These are phyloP conservation scores for Naematelia aurantialba DNA, from an alignment of 768 basidiomycete species.

Conservation along the genomic window DNA sequence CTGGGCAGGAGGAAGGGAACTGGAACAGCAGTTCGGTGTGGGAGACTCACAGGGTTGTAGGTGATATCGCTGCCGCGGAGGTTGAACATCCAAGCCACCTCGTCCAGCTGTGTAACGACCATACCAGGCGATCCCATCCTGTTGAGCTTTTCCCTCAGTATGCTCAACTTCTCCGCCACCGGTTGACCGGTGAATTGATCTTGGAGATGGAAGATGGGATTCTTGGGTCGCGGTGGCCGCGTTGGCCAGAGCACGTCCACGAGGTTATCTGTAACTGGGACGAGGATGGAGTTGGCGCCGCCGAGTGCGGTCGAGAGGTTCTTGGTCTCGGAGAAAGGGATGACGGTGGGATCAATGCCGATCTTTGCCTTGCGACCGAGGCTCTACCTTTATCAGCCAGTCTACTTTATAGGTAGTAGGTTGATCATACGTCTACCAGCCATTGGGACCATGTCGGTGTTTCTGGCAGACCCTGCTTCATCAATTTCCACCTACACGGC, in stretches of 20 bases:
- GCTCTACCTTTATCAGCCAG: slow-evolving; percentile 6
- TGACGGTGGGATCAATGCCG: slow-evolving; percentile 21
- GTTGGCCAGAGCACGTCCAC: slow-evolving; percentile 56
- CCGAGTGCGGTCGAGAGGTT: slow-evolving; percentile 59
- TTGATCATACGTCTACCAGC: slow-evolving; percentile 23
- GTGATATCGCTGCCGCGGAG: slow-evolving; percentile 87
- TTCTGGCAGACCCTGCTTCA: slow-evolving; percentile 88
- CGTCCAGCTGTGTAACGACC: slow-evolving; percentile 84
- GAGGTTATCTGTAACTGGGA: slow-evolving; percentile 65
- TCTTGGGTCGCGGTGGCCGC: slow-evolving; percentile 66
- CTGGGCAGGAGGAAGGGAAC: too few relatives aligned
- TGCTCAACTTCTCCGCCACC: slow-evolving; percentile 60
- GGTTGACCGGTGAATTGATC: slow-evolving; percentile 67
- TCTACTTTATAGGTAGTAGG: too few relatives aligned
- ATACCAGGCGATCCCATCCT: slow-evolving; percentile 60
- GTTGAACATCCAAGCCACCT: slow-evolving; percentile 69
- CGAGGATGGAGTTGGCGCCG: slow-evolving; percentile 58
- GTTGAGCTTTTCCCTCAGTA: slow-evolving; percentile 62
- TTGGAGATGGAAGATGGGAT: slow-evolving; percentile 65
- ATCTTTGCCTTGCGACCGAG: slow-evolving; percentile 20
- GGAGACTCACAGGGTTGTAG: slow-evolving; percentile 68
- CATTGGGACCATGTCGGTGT: slow-evolving; percentile 21
- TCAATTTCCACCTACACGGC: slow-evolving; percentile 79
- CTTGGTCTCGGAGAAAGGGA: slow-evolving; percentile 56
- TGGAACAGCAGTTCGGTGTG: background rate